Base-by-base conservation (phyloP, 192 early-diverging fungal species). In the Rhizophlyctis rosea region DNA sequence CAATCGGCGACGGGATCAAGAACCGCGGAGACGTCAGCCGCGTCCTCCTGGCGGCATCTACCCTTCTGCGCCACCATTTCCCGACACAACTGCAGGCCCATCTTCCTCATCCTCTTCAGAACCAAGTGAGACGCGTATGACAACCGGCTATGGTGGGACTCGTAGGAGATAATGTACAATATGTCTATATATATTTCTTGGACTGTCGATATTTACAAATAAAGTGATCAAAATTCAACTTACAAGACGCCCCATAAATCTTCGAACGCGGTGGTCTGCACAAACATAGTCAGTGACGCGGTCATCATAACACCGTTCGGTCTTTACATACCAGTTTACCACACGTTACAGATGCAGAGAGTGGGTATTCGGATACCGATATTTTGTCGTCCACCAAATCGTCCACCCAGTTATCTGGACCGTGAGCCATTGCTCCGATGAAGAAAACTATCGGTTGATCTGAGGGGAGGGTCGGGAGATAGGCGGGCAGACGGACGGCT, bases 301-400 rank as follows among this genome's bases (percentile, higher is more conserved):
- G 18, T 18, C 39, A 44, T 18, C 18, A 44, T 18, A 44, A 44
- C 7, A 44, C 33, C 11, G 11, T 9, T 14, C 29, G 4, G 14
- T 32, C 21, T 4, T 5, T 28, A 58, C 63, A 29, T 31, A 65
- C 86, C 60, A 99, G 80, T 79, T 98, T 99, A 36, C 91, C 90
- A 65, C 94, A 97, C 0, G 97, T 94, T n/a, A 97, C 94, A 1
- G 91, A 90, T 16, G 97, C 97, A 33, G 92, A 94, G 39, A 99
- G 78, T 4, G 95, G 91, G 74, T 96, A 99, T 71, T 98, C 92
- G 1, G 92, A 94, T 31, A 99, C 88, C 47, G 93, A 90, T 58
- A 99, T 93, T 80, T 98, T 99, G 63, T 96, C 92, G 72, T 99
- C 95, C 27, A 97, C 89, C 70, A 94, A 91, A 23, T 86, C 77